Evolutionary conservation across 371 early-diverging fungal genomes (phyloP), one percentile per base, ranked within the genome.

Genomic region (Massospora cicadina): DNA sequence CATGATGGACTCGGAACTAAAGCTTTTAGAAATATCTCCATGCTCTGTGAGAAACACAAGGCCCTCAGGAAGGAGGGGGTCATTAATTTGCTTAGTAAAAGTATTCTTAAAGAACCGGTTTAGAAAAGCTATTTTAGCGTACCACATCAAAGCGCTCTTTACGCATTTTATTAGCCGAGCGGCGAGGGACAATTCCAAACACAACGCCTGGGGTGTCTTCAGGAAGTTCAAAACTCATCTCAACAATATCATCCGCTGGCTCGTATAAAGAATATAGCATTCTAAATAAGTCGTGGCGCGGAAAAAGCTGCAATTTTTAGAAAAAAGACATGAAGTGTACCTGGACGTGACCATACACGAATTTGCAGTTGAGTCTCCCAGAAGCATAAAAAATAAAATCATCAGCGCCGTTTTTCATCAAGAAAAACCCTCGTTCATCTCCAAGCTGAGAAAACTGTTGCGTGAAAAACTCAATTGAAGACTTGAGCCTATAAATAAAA

Each of bases 321-420:
- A n/a, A 62, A 62, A 28, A 13, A 2, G 23, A 21, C n/a, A 23
- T 5, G 23, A 62, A 62, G 21, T 7, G 32, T 65, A 65, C 65
- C 17, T 65, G 25, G 12, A 65, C 31, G 13, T 29, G 55, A 1
- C 65, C 65, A 21, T 30, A 56, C 27, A 66, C 2, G 55, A 32
- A 66, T 10, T 60, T 58, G 30, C 66, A 66, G 32, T 66, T 58
- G 30, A 54, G 24, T 28, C 66, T 28, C 28, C 66, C 66, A 60
- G 60, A 43, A 23, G 66, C 66, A 30, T 66, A 66, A 30, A 66
- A 66, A 27, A 66, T 21, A 54, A 60, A 66, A 17, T 66, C 66
- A 23, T 31, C 55, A n/a, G 66, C 32, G 1, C 66, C 59, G 32
- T 66, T 58, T n/a, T 55, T 55, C 60, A 66, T 60, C 0, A 66